Conservation (phyloP, 2,329 filamentous ascomycete genomes). For the Paracoccidioides lutzii region DNA sequence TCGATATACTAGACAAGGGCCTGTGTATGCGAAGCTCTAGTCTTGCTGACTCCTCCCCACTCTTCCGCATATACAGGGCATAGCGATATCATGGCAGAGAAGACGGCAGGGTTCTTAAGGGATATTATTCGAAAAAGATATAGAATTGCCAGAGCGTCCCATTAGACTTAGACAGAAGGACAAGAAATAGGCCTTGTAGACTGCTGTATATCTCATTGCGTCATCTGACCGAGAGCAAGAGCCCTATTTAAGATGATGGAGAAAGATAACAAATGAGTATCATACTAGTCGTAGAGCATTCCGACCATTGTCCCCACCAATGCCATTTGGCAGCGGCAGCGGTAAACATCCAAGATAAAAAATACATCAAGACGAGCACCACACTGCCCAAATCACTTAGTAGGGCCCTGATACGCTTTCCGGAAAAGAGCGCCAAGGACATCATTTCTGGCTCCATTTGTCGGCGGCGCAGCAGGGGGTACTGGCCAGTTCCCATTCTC, state of each 20-base stretch:
- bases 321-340: background rate
- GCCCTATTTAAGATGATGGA: background rate
- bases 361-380: no score
- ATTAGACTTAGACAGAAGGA: constrained; percentile 1
- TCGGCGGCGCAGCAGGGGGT: background rate
- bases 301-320: background rate
- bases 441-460: constrained; percentile 16
- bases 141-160: background rate
- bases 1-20: background rate
- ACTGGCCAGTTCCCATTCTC: background rate
- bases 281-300: background rate
- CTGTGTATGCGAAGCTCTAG: background rate
- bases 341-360: background rate
- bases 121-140: constrained; percentile 22
- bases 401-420: constrained; percentile 22
- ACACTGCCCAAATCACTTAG: constrained; percentile 9
- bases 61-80: constrained; percentile 18
- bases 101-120: constrained; percentile 36
- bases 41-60: background rate
- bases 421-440: constrained; percentile 33
- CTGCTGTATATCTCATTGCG: constrained; percentile 5
- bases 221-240: background rate
- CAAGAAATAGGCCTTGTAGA: background rate
- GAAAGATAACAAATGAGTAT: background rate
- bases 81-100: constrained; percentile 39